Evolutionary conservation across 345 rosid species (phyloP), one percentile per base, ranked within the genome.

Genomic region (Eutrema japonicum): DNA sequence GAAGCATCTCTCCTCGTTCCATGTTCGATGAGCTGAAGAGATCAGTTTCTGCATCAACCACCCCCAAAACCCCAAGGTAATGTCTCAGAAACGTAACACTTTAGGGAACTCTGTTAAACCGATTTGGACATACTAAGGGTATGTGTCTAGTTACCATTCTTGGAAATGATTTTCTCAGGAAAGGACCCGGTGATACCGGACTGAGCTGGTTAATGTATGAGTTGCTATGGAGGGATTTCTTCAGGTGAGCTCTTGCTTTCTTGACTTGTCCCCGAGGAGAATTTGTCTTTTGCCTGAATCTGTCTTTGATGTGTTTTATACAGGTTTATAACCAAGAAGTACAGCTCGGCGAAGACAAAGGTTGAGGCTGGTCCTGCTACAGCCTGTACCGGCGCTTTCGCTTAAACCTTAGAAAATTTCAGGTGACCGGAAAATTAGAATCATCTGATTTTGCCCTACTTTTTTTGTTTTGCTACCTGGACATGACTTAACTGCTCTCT

Each of bases 221-320:
- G 81, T 82, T 90, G 85, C 47, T 90, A 76, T 92, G 98, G 98
- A 88, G 98, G 89, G 98, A 92, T 88, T 92, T 92, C 87, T 92
- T 90, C 84, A 88, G 98, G 98, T 92, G 80, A 60, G 30, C 65
- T 67, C 42, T 32, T 72, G 9, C 50, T 16, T 69, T 64, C 62
- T 64, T 32, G 4, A 16, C 43, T 48, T 53, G 22, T 4, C 37
- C 48, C 36, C 33, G 26, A 8, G 42, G 52, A 38, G 32, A 67
- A 29, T 56, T 43, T 42, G 10, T 16, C 4, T 8, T 48, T 50
- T 67, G 18, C 18, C 45, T 57, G 58, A 52, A 32, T 72, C 43
- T 63, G 45, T 35, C 29, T 38, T 29, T 37, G 51, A 59, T 59
- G 56, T 36, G 6, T 58, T 32, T 27, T 66, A 32, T 71, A 43